These are phyloP conservation scores for Vitis hybrid DNA, from an alignment of 177 flowering plant genomes.

Conservation along the genomic window DNA sequence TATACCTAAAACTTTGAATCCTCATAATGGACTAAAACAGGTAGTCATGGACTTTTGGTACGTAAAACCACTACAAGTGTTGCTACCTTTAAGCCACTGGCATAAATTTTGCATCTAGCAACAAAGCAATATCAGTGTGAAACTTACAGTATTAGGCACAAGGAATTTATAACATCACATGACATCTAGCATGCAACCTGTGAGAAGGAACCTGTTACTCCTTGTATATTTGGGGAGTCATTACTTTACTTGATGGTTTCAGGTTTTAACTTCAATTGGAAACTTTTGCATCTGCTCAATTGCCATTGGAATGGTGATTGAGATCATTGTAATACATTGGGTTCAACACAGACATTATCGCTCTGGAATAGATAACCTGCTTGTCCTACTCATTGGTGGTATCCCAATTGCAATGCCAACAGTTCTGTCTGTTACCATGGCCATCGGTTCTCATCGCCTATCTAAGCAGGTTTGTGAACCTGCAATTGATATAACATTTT, in stretches of 20 bases:
- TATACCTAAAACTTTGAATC: neutral
- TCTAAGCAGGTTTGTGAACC: conserved; percentile 19
- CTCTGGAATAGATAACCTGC: conserved; percentile 28
- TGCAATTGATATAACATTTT: neutral
- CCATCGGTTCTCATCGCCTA: conserved; percentile 28
- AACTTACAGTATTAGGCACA: no score
- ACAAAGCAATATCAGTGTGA: no score
- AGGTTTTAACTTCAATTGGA: conserved; percentile 30
- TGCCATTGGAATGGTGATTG: conserved; percentile 27
- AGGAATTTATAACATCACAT: no score
- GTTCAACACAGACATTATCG: conserved; percentile 22
- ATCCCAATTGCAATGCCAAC: conserved; percentile 40
- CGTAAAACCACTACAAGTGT: no score
- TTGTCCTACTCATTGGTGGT: conserved; percentile 32
- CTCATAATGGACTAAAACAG: no score
- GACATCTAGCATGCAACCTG: no score
- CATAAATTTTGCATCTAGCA: no score
- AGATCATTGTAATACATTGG: conserved; percentile 22
- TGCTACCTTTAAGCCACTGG: no score
- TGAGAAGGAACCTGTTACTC: no score
- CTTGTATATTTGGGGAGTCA: no score
- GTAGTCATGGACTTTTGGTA: no score
- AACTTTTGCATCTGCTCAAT: conserved; percentile 37
- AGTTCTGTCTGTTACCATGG: conserved; percentile 35
- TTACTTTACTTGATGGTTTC: neutral